A percentile compares a stretch with the other conserved stretches of the same genome.
phyloP scores from a whole-genome alignment of 805 yeast genomes.

The Candida hungchunana region DNA sequence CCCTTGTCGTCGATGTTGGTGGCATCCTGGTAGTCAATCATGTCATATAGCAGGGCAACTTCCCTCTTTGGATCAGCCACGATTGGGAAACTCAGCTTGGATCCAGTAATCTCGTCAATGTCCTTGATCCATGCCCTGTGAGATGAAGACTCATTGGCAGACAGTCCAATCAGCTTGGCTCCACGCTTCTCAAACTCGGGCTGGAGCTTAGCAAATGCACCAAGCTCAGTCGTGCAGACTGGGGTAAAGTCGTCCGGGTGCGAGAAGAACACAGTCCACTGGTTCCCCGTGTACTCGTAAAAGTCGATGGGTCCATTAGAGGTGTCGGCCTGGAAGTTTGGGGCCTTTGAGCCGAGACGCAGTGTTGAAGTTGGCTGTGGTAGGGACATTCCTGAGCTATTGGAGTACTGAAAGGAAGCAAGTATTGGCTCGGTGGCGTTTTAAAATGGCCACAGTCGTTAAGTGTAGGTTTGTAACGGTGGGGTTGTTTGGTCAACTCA shows the following conservation, averaged over 20 bases:
- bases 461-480: too few relatives aligned
- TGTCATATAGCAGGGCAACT: slow-evolving; percentile 59
- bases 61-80: slow-evolving; percentile 62
- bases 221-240: slow-evolving; percentile 74
- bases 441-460: too few relatives aligned
- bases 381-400: slow-evolving; percentile 38
- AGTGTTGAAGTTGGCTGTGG: slow-evolving; percentile 38
- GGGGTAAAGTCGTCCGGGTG: slow-evolving; percentile 81
- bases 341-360: slow-evolving; percentile 60
- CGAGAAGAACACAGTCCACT: slow-evolving; percentile 66
- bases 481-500: too few relatives aligned
- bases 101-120: slow-evolving; percentile 63
- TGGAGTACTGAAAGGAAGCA: too few relatives aligned
- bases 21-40: slow-evolving; percentile 69
- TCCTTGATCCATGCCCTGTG: slow-evolving; percentile 70
- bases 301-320: slow-evolving; percentile 60
- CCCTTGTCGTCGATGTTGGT: slow-evolving; percentile 62
- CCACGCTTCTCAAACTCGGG: slow-evolving; percentile 64
- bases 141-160: slow-evolving; percentile 58
- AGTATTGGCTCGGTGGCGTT: too few relatives aligned
- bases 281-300: slow-evolving; percentile 56
- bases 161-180: slow-evolving; percentile 63
- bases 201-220: slow-evolving; percentile 68
- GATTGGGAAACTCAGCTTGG: slow-evolving; percentile 57
- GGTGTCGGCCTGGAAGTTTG: slow-evolving; percentile 61